Conservation (phyloP, 192 early-diverging fungal species). For the Anaeromyces robustus region DNA sequence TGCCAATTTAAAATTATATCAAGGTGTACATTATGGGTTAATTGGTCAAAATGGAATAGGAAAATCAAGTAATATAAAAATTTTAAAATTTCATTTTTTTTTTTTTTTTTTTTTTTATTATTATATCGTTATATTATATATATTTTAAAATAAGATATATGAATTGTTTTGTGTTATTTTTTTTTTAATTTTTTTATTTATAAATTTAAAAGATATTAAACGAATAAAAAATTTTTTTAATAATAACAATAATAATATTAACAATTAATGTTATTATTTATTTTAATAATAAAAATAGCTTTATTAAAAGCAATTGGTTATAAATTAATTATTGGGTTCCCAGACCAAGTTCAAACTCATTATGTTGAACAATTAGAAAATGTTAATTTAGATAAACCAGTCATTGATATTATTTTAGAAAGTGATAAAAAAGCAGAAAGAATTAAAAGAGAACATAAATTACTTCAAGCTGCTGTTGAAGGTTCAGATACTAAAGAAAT, state of each 20-base stretch:
- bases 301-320: conserved; percentile 46
- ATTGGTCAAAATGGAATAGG: conserved; percentile 66
- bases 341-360: conserved; percentile 59
- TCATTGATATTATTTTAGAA: conserved; percentile 41
- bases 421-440: conserved; percentile 43
- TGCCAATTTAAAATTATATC: conserved; percentile 56
- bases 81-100: too few relatives aligned
- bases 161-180: too few relatives aligned
- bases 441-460: conserved; percentile 21
- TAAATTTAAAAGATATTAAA: too few relatives aligned
- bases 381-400: conserved; percentile 22
- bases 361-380: conserved; percentile 70
- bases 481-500: neutral
- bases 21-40: conserved; percentile 61
- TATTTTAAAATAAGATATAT: too few relatives aligned
- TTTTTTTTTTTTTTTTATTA: too few relatives aligned
- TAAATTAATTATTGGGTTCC: conserved; percentile 57
- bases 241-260: too few relatives aligned
- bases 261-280: too few relatives aligned
- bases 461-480: conserved; percentile 28
- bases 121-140: too few relatives aligned
- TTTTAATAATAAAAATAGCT: conserved; percentile 7
- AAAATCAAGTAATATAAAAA: conserved; percentile 29
- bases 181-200: too few relatives aligned
- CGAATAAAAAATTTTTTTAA: conserved; percentile 5